Evolutionary conservation across 1,284 basidiomycete genomes (phyloP).

Genomic region (Ceratobasidium sp.): DNA sequence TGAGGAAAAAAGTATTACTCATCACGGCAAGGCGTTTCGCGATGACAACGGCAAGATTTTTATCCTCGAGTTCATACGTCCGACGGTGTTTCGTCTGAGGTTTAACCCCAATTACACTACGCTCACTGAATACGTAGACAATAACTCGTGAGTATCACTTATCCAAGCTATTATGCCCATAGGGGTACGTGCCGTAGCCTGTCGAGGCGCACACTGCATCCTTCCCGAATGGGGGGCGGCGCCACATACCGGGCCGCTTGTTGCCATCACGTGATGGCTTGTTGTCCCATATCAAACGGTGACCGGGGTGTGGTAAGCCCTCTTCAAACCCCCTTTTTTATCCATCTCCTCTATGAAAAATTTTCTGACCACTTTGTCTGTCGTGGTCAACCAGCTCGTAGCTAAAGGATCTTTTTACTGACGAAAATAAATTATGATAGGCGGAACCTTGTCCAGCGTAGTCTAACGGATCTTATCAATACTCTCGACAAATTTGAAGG

Average conservation of each 20-base stretch:
- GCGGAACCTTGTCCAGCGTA: constrained; percentile 23
- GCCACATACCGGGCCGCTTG: no score
- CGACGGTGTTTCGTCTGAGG: constrained; percentile 25
- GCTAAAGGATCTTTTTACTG: no score
- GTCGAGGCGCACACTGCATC: no score
- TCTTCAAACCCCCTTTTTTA: no score
- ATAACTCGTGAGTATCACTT: not conserved
- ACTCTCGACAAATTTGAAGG: constrained; percentile 25
- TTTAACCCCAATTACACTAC: constrained; percentile 7
- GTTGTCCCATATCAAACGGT: no score
- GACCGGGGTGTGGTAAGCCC: no score
- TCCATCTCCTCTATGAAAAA: not conserved
- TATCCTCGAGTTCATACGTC: constrained; percentile 22
- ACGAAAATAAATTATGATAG: not conserved
- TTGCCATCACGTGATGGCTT: no score
- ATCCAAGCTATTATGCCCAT: no score
- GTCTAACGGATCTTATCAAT: not conserved
- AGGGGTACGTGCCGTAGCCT: no score
- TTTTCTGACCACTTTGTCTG: not conserved
- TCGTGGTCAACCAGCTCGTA: no score
- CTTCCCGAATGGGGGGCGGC: no score
- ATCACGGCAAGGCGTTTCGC: constrained; percentile 21
- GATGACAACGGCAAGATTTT: constrained; percentile 3
- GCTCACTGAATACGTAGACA: constrained; percentile 9
- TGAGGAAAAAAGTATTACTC: not conserved